Evolutionary conservation across 192 early-diverging fungal genomes (phyloP), one percentile per base, ranked within the genome.

Genomic region (Dimargaris xerosporica): DNA sequence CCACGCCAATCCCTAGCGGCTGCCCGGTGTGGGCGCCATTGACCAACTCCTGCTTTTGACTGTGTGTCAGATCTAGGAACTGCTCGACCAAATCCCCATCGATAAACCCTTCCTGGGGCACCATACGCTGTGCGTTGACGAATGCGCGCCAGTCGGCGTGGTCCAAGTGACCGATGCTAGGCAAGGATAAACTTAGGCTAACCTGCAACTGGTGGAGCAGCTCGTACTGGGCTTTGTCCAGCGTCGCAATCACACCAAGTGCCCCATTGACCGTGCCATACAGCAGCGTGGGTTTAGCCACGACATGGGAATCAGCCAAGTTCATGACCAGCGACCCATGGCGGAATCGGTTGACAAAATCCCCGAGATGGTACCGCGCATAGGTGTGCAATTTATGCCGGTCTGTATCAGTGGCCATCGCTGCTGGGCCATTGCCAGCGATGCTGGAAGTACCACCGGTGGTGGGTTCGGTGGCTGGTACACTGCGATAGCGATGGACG

Each of bases 31-130:
- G 30, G 11, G 58, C 39, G 23, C 58, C 58, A 19, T n/a, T 41
- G 15, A 77, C 68, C 44, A 72, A 52, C 44, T 52, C 48, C 66
- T 74, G 72, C 34, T 62, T 68, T 26, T 83, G 79, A 10, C 23
- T 44, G 2, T 52, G 67, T 0, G 74, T 62, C 62, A 93, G 66
- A 61, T 91, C 87, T 58, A 92, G 62, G 55, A 89, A 95, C 47
- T 70, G 64, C 69, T 94, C 90, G n/a, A 98, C 79, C 52, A 98
- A 64, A 68, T 95, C 94, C 5, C 95, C 95, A 68, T 98, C 93
- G 45, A 98, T 68, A 62, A 88, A 86, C 0, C 81, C 80, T 34
- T 72, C 73, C 11, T 77, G 62, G 15, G 73, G 65, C 7, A 64
- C 54, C 0, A 54, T 69, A 15, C 78, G 68, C 34, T 73, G 71